These are phyloP conservation scores for Boletus barrowsii DNA, from an alignment of 768 basidiomycete genomes.

Conservation along the genomic window DNA sequence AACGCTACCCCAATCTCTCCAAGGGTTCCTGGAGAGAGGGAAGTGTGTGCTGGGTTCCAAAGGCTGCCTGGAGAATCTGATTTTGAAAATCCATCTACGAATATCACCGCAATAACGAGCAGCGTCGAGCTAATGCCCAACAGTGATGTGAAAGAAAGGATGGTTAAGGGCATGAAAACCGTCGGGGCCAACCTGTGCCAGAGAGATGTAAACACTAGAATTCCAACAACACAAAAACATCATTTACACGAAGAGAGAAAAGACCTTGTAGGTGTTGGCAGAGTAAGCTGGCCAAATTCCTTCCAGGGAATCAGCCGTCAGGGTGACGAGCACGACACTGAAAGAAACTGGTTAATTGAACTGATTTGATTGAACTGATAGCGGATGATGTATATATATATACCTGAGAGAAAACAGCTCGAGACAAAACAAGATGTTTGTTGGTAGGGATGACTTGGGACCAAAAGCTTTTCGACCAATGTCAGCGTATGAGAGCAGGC, in stretches of 20 bases:
- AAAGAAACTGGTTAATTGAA: neutral
- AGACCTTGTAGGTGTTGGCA: conserved; percentile 68
- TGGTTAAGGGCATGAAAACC: conserved; percentile 78
- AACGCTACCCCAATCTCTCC: conserved; percentile 73
- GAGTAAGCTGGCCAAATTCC: conserved; percentile 67
- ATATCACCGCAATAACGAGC: conserved; percentile 69
- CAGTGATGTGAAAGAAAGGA: conserved; percentile 87
- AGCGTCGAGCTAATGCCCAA: conserved; percentile 79
- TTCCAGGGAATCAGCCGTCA: conserved; percentile 85
- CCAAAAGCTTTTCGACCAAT: conserved; percentile 91
- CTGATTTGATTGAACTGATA: neutral
- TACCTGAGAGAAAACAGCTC: conserved; percentile 84
- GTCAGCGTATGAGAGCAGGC: conserved; percentile 80
- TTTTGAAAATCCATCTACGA: conserved; percentile 81
- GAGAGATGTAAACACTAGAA: conserved; percentile 1
- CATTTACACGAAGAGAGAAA: conserved; percentile 68
- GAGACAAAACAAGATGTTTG: conserved; percentile 75
- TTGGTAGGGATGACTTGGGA: conserved; percentile 57
- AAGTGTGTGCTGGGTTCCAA: conserved; percentile 70
- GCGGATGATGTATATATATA: conserved; percentile 14
- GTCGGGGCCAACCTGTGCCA: conserved; percentile 72
- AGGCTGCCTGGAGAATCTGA: conserved; percentile 74
- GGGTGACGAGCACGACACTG: conserved; percentile 83
- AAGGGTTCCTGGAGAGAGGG: conserved; percentile 47
- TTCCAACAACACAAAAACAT: neutral